These are phyloP conservation scores for Orychophragmus violaceus DNA, from an alignment of 345 rosid genomes.

Conservation along the genomic window DNA sequence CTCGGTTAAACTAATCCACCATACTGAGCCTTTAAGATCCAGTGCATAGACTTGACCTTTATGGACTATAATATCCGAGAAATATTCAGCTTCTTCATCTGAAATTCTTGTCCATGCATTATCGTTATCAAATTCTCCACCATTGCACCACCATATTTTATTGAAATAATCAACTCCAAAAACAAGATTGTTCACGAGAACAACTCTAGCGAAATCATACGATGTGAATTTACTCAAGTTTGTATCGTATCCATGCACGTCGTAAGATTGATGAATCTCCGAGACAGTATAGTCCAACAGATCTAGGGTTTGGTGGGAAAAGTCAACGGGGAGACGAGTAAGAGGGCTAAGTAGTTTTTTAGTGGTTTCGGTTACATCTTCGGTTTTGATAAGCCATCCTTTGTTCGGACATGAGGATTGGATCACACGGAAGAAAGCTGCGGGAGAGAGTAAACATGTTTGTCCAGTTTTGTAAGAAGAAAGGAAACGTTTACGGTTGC, in stretches of 20 bases:
- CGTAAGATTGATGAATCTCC: slow-evolving; percentile 10
- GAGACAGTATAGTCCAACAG: slow-evolving; percentile 12
- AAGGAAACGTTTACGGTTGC: slow-evolving; percentile 1
- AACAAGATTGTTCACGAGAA: neutral
- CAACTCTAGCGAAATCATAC: neutral
- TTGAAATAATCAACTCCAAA: neutral
- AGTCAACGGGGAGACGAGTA: neutral
- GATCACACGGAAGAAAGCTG: slow-evolving; percentile 11
- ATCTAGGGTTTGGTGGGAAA: neutral
- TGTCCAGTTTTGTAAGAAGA: neutral
- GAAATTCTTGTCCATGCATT: neutral
- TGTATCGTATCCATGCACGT: neutral
- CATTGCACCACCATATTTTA: slow-evolving; percentile 13
- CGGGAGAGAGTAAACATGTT: neutral
- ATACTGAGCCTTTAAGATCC: neutral
- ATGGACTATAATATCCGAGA: neutral
- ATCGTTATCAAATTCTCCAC: neutral
- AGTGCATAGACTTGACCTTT: slow-evolving; percentile 14
- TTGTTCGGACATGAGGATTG: neutral
- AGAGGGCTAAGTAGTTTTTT: neutral
- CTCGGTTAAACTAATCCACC: slow-evolving; percentile 26
- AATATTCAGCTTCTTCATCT: neutral
- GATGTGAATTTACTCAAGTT: fast-evolving
- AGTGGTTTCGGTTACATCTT: neutral
- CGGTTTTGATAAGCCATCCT: slow-evolving; percentile 28